Evolutionary conservation across 345 rosid species (phyloP).

Genomic region (Laguncularia racemosa): DNA sequence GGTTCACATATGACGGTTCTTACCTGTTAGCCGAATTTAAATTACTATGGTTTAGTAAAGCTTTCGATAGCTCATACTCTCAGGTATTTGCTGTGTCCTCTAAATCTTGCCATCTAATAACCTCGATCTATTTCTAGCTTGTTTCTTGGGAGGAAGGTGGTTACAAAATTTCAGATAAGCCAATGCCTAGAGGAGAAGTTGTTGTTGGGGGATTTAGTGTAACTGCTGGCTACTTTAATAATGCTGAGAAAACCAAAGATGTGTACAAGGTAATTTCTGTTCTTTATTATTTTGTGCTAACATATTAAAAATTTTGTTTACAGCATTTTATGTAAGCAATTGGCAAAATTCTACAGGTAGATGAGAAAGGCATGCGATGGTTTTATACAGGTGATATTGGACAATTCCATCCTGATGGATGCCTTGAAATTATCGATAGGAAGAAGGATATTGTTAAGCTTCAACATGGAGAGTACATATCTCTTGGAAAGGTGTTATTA

Average conservation of each 20-base stretch:
- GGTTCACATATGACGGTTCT: too few species aligned
- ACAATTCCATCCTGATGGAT: conserved; percentile 77
- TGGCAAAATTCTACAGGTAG: conserved; percentile 44
- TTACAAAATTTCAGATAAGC: conserved; percentile 54
- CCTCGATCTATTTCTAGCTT: conserved; percentile 31
- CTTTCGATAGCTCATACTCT: too few species aligned
- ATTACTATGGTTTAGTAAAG: too few species aligned
- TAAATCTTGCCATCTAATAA: too few species aligned
- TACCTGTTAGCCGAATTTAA: too few species aligned
- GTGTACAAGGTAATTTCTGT: conserved; percentile 60
- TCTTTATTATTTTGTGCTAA: neutral
- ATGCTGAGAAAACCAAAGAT: conserved; percentile 65
- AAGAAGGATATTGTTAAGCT: conserved; percentile 94
- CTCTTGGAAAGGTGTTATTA: conserved; percentile 71
- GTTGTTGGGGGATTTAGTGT: conserved; percentile 77
- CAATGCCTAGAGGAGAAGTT: conserved; percentile 93
- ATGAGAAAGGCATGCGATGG: conserved; percentile 76
- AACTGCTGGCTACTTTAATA: conserved; percentile 75
- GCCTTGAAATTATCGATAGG: conserved; percentile 87
- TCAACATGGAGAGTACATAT: conserved; percentile 88
- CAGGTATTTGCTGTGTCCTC: too few species aligned
- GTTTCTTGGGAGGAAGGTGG: conserved; percentile 93
- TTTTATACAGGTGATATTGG: conserved; percentile 89
- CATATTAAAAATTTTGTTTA: neutral
- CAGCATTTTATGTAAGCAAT: neutral